Evolutionary conservation across 768 basidiomycete species (phyloP).

Genomic region (Cyathus striatus): DNA sequence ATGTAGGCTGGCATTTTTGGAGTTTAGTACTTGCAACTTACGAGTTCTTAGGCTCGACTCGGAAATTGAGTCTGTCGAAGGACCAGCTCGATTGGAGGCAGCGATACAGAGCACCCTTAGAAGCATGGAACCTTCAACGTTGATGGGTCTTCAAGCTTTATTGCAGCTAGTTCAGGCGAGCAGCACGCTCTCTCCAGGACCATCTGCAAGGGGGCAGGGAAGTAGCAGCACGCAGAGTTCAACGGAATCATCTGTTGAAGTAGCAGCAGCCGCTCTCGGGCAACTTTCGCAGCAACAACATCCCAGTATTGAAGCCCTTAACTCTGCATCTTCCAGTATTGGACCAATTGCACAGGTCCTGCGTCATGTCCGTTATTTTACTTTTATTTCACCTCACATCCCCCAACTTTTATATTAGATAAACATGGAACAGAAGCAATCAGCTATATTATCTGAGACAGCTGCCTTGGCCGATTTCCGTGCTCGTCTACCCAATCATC

Average conservation of each 20-base stretch:
- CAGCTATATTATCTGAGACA: constrained; percentile 1
- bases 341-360: constrained; percentile 6
- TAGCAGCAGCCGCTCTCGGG: constrained; percentile 4
- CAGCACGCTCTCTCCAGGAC: constrained; percentile 1
- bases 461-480: constrained; percentile 6
- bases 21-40: not conserved
- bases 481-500: constrained; percentile 10
- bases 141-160: constrained; percentile 8
- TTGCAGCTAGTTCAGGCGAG: constrained; percentile 11
- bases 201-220: too few relatives aligned
- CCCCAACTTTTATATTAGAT: not conserved
- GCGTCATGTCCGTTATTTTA: constrained; percentile 4
- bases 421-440: not conserved
- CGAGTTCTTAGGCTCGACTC: not conserved
- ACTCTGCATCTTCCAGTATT: not conserved
- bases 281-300: constrained; percentile 7
- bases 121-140: constrained; percentile 1
- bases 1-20: not conserved
- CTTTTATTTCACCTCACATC: not conserved
- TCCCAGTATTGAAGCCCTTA: not conserved
- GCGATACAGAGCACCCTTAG: not conserved
- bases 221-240: too few relatives aligned
- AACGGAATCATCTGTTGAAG: constrained; percentile 5
- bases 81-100: constrained; percentile 1
- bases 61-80: not conserved